Evolutionary conservation across 352 stramenopile genomes (phyloP).

Genomic region (Pythium sukuiense): DNA sequence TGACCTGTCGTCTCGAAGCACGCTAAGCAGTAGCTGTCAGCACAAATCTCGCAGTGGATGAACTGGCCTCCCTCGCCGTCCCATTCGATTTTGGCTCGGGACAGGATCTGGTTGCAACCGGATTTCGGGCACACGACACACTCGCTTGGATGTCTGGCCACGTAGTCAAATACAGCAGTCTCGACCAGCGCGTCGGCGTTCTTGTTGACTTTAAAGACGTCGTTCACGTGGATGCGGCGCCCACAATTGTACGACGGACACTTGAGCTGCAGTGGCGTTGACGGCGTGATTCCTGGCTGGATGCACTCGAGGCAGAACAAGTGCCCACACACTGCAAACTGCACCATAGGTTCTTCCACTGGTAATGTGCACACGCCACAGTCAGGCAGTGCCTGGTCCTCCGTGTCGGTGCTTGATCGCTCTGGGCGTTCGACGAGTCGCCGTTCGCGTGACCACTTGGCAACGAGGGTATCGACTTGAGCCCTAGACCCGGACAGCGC

Average conservation of each 20-base stretch:
- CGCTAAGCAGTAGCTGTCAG: background rate
- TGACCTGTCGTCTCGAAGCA: background rate
- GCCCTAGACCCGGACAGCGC: background rate
- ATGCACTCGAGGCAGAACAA: conserved; percentile 2
- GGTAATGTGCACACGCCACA: background rate
- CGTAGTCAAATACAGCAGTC: conserved; percentile 2
- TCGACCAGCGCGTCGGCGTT: background rate
- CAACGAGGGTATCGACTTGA: background rate
- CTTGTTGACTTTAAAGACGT: background rate
- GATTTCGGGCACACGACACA: background rate
- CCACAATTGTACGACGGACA: background rate
- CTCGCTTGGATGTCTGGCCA: background rate
- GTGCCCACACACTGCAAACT: background rate
- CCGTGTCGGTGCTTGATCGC: too few species aligned
- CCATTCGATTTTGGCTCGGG: background rate
- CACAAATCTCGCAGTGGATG: background rate
- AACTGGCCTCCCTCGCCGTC: background rate
- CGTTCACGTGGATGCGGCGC: background rate
- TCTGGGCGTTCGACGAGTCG: background rate
- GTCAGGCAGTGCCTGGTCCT: background rate
- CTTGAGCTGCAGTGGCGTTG: background rate
- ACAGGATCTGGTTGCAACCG: conserved; percentile 1
- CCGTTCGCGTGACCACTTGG: background rate
- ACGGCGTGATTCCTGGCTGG: background rate
- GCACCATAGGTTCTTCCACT: background rate